phyloP scores from a whole-genome alignment of 495 filamentous ascomycete species.

The Hyaloscypha hepaticicola region DNA sequence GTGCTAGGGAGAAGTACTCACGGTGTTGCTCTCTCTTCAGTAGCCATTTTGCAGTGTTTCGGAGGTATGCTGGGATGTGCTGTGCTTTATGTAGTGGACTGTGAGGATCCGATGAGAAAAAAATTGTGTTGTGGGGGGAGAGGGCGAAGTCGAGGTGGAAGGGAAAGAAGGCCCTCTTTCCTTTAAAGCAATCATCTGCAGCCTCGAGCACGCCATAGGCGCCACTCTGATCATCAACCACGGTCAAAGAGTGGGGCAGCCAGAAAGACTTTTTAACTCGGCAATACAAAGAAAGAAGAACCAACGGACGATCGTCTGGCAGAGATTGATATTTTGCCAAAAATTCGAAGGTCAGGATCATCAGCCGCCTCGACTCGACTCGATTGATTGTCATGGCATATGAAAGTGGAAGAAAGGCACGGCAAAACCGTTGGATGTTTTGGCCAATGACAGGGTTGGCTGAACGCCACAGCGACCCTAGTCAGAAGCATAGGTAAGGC shows the following conservation, averaged over 20 bases:
- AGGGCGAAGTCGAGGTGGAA: not conserved
- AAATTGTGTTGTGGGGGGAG: not conserved
- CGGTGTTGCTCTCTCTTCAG: constrained; percentile 26
- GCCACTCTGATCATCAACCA: not conserved
- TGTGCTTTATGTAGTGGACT: not conserved
- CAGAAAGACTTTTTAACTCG: not conserved
- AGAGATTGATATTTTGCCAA: no score
- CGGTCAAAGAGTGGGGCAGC: not conserved
- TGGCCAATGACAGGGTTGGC: no score
- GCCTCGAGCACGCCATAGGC: constrained; percentile 9
- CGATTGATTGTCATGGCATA: no score
- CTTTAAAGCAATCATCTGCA: not conserved
- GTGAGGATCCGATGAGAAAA: not conserved
- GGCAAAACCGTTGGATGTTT: not conserved
- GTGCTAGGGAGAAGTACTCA: constrained; percentile 12
- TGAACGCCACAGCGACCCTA: no score
- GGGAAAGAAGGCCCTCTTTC: not conserved
- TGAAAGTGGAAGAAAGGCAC: not conserved
- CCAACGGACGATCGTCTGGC: no score
- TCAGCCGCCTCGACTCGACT: no score
- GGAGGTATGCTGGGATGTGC: not conserved
- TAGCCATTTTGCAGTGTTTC: constrained; percentile 11
- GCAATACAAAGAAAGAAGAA: not conserved
- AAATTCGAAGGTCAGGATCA: no score
- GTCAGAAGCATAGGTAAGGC: no score